A percentile compares a stretch with the other conserved stretches of the same genome.
These are phyloP conservation scores for Colletotrichum tanaceti DNA, from an alignment of 2,329 filamentous ascomycete genomes.

Conservation along the genomic window DNA sequence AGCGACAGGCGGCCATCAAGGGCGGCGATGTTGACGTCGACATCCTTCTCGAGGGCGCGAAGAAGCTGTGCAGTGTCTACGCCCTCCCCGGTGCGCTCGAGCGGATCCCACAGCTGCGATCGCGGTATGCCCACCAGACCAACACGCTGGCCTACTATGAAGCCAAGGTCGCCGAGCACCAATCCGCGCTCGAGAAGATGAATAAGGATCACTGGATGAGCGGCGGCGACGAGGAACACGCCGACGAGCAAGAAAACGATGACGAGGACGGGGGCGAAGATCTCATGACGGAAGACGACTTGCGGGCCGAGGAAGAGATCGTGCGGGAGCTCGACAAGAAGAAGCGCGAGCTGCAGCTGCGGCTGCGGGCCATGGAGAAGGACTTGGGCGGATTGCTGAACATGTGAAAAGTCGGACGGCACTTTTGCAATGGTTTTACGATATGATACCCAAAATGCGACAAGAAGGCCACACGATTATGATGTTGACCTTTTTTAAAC, in stretches of 20 bases:
- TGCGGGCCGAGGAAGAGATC: conserved; percentile 76
- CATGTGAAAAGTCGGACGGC: conserved; percentile 54
- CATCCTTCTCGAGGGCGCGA: conserved; percentile 83
- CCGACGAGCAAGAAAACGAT: conserved; percentile 54
- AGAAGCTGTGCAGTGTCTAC: conserved; percentile 91
- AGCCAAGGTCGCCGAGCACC: conserved; percentile 80
- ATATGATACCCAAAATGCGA: conserved; percentile 32
- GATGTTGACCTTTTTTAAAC: not conserved
- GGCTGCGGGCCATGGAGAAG: conserved; percentile 65
- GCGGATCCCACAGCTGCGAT: conserved; percentile 77
- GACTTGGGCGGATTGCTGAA: conserved; percentile 66
- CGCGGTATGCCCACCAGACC: conserved; percentile 76
- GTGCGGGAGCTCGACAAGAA: conserved; percentile 66
- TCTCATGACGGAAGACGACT: conserved; percentile 74
- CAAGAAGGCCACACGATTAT: conserved; percentile 34
- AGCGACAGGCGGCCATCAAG: conserved; percentile 57
- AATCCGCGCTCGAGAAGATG: conserved; percentile 77
- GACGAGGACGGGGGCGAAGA: conserved; percentile 54
- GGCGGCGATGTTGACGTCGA: conserved; percentile 87
- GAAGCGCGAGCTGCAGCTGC: conserved; percentile 66
- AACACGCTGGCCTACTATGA: conserved; percentile 86
- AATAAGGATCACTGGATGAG: conserved; percentile 71
- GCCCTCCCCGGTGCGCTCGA: conserved; percentile 83
- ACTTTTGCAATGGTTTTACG: conserved; percentile 12
- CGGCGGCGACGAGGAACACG: conserved; percentile 66